A percentile compares a stretch with the other conserved stretches of the same genome.
These are phyloP conservation scores for Coccomyxa subellipsoidea DNA, from an alignment of 163 green algal genomes.

Conservation along the genomic window DNA sequence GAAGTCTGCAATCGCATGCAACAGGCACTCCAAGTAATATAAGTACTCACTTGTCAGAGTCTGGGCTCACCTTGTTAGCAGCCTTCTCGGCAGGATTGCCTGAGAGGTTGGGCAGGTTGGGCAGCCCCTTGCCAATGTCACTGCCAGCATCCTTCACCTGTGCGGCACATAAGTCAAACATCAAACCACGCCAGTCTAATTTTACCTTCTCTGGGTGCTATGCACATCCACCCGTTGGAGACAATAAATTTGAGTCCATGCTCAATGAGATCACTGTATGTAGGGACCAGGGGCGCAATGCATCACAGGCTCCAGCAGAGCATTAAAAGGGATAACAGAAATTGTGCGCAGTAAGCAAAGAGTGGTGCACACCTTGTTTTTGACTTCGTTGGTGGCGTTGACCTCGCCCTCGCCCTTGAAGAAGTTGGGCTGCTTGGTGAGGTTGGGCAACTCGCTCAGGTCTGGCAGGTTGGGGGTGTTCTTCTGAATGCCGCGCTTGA, in stretches of 20 bases:
- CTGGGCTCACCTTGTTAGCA: not conserved
- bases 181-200: not conserved
- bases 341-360: not conserved
- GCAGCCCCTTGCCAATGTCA: not conserved
- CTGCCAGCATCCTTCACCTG: not conserved
- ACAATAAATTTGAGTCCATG: no score
- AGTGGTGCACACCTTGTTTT: not conserved
- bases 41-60: no score
- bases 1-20: no score
- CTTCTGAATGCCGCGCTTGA: not conserved
- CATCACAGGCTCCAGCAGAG: not conserved
- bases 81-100: not conserved
- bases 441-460: not conserved
- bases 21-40: not conserved
- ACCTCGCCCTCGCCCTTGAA: not conserved
- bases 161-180: not conserved
- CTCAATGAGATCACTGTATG: no score
- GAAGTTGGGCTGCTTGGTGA: not conserved
- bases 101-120: not conserved
- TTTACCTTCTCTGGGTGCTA: no score
- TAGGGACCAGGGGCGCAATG: no score
- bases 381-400: not conserved
- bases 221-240: no score
- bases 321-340: not conserved
- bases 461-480: not conserved